These are phyloP conservation scores for Setaria viridis DNA, from an alignment of 202 grass and related monocot genomes.

Conservation along the genomic window DNA sequence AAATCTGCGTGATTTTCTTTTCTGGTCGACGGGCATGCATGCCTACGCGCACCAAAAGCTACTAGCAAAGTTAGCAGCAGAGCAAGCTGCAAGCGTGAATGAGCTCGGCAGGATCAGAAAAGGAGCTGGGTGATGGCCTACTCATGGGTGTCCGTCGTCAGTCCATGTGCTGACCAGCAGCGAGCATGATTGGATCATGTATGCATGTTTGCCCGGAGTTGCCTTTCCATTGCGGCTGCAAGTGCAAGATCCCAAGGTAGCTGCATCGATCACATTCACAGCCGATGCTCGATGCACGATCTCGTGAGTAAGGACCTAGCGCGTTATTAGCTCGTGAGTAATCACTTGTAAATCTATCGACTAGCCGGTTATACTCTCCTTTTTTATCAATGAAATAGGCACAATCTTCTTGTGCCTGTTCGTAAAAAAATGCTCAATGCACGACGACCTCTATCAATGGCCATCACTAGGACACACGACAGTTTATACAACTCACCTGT, in stretches of 20 bases:
- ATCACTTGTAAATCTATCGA: no score
- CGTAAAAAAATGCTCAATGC: neutral
- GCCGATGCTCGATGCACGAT: neutral
- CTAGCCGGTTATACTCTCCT: no score
- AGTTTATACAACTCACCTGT: no score
- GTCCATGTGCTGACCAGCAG: conserved; percentile 40
- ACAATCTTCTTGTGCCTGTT: no score
- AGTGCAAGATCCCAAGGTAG: neutral
- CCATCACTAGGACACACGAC: neutral
- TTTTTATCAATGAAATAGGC: no score
- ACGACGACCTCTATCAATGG: neutral
- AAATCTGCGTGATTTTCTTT: neutral
- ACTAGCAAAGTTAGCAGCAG: neutral
- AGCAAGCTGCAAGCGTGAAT: neutral
- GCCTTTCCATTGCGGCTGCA: neutral
- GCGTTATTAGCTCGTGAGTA: no score
- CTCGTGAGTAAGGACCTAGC: no score
- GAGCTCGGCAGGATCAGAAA: conserved; percentile 7
- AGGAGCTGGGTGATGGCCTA: neutral
- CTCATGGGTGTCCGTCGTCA: neutral
- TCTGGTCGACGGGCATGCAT: neutral
- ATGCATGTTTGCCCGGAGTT: conserved; percentile 11
- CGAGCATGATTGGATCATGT: neutral
- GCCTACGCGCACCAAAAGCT: neutral
- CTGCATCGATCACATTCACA: neutral